These are phyloP conservation scores for Thamnidium elegans DNA, from an alignment of 192 early-diverging fungal species.

Conservation along the genomic window DNA sequence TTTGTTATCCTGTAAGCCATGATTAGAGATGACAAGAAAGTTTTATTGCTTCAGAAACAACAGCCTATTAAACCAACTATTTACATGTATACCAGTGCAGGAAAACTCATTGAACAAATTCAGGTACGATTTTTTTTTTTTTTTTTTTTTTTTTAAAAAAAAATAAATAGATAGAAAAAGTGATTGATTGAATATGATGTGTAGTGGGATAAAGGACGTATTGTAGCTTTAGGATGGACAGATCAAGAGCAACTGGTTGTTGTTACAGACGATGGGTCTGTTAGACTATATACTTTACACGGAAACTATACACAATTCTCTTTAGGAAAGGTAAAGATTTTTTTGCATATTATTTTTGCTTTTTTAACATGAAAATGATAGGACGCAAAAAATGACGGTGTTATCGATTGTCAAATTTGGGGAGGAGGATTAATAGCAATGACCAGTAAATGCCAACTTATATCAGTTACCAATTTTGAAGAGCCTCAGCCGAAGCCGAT, in stretches of 20 bases:
- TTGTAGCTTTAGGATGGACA: constrained; percentile 94
- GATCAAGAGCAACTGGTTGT: constrained; percentile 82
- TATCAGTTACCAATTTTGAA: constrained; percentile 80
- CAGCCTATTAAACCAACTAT: constrained; percentile 76
- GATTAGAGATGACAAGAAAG: constrained; percentile 86
- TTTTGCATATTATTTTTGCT: too few species aligned
- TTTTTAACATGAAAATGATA: constrained; percentile 24
- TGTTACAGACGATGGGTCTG: constrained; percentile 81
- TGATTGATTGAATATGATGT: neutral
- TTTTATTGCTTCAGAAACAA: constrained; percentile 71
- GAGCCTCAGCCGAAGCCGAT: constrained; percentile 81
- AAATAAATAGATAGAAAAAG: neutral
- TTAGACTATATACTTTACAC: constrained; percentile 77
- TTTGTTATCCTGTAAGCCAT: constrained; percentile 59
- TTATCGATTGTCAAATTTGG: constrained; percentile 88
- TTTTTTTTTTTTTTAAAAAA: neutral
- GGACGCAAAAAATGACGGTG: constrained; percentile 77
- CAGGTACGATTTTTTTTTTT: constrained; percentile 45
- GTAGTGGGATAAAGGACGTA: constrained; percentile 84
- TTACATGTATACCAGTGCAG: constrained; percentile 83
- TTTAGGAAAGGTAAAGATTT: constrained; percentile 75
- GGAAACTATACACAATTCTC: constrained; percentile 80
- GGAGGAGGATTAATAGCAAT: constrained; percentile 90
- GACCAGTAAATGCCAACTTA: constrained; percentile 75
- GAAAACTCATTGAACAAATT: constrained; percentile 80